Base-by-base conservation (phyloP, 2,329 filamentous ascomycete species). In the Calonectria pauciramosa region DNA sequence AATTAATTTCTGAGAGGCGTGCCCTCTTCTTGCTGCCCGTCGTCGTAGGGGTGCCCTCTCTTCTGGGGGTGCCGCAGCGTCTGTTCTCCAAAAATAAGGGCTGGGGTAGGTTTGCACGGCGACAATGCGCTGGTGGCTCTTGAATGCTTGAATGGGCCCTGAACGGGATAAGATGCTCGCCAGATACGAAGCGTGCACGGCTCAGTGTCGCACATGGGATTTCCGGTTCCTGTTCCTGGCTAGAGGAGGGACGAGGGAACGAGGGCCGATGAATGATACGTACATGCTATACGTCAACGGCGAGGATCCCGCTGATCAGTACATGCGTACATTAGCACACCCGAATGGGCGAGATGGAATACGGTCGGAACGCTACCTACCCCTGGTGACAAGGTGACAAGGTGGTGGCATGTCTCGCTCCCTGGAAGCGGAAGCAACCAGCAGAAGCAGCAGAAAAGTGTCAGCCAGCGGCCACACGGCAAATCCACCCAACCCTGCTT, bases 231-330 rank as follows among this genome's bases (percentile, higher is more conserved):
- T 36, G 56, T 60, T 60, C 69, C 69, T 71, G 69, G 36, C 69
- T 71, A 71, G 47, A 65, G 59, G 34, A 23, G 30, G 56, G 60
- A 26, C 20, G 56, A 63, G 56, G 56, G 56, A 56, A 63, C 34
- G 41, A 44, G 41, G 41, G 41, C 18, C 41, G 34, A 41, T 47
- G 63, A 66, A 66, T 36, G 14, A 56, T 36, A 64, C 51, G 65
- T 68, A 49, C n/a, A 44, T 49, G 8, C 38, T 18, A 34, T 59
- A 71, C 70, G 70, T 71, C 70, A 71, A 71, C 63, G 51, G 63
- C 36, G 70, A 64, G 63, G 70, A 71, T 71, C 70, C 60, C 41
- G 70, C 34, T 59, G 70, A 71, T 71, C 70, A 38, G 38, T 63
- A 44, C 26, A 49, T 54, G 44, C 44, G 44, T 60, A 64, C 32